Conservation (phyloP, 805 yeast genomes). For the Lipomyces mesembrius region DNA sequence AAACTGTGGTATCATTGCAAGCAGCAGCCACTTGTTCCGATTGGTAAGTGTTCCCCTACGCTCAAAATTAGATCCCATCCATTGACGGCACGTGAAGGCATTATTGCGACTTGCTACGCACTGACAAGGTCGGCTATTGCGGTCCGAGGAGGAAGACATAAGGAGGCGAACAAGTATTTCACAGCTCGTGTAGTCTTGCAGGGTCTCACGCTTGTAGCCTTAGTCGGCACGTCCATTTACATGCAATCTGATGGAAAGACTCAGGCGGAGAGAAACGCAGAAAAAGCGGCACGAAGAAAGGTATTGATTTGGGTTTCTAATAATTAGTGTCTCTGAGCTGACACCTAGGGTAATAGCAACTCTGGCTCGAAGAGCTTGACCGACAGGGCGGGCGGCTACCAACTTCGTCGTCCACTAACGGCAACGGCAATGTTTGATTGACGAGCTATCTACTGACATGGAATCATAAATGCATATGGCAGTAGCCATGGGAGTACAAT, state of each 20-base stretch:
- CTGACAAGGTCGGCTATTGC: conserved; percentile 78
- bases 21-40: conserved; percentile 81
- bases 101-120: conserved; percentile 29
- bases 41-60: conserved; percentile 58
- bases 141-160: conserved; percentile 67
- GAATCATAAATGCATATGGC: neutral
- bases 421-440: neutral
- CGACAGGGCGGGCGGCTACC: conserved; percentile 37
- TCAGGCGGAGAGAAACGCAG: conserved; percentile 46
- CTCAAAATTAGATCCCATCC: neutral
- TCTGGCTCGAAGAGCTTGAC: conserved; percentile 80
- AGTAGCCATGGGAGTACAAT: neutral
- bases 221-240: conserved; percentile 71
- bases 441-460: neutral
- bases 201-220: conserved; percentile 72
- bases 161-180: conserved; percentile 75
- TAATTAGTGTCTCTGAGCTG: neutral
- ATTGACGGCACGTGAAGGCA: conserved; percentile 10
- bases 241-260: conserved; percentile 59
- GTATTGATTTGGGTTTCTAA: conserved; percentile 7
- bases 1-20: conserved; percentile 63
- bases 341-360: conserved; percentile 50
- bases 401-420: neutral
- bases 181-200: conserved; percentile 84
- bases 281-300: conserved; percentile 35